Base-by-base conservation (phyloP, 176 grass and related monocot genomes). In the Otatea glauca region DNA sequence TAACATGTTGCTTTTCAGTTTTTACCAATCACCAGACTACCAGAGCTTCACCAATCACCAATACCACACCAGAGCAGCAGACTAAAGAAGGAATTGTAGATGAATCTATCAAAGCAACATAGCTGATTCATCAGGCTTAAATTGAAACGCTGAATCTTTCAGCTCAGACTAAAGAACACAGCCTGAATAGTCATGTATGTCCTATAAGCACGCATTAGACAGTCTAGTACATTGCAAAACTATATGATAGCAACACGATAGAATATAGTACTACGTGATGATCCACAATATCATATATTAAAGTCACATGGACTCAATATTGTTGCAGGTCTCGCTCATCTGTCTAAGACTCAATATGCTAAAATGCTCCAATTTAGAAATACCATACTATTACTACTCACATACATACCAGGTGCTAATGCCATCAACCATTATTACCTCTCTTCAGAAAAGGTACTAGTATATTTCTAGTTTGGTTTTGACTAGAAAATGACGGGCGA, bases 401-500 rank as follows among this genome's bases (percentile, higher is more conserved):
- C 51, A 76, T 24, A 41, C 51, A 76, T 24, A 15, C 37, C 72
- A 75, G 49, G 50, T 37, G 18, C 74, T 42, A 51, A 38, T 49
- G 29, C 5, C 64, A 25, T 27, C 54, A 53, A 44, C 44, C 32
- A 4, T 45, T 34, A 6, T 18, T 10, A 20, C 9, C 42, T 29
- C 10, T 32, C 23, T 59, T 51, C 42, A 71, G 39, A 39, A 48
- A 48, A 41, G 60, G 18, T 20, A 4, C 12, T 17, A 25, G 47
- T 1, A 53, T 45, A 34, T 74, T 74, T 16, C 60, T 60, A 49
- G 71, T 62, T 88, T 62, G 37, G 79, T 69, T 34, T n/a, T 43
- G n/a, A 62, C 64, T 62, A 50, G 65, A 77, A 76, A 81, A 88
- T 38, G 78, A 82, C 79, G n/a, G n/a, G n/a, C n/a, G n/a, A n/a